Conservation (phyloP, 2,329 filamentous ascomycete species). For the Alternaria ethzedia region DNA sequence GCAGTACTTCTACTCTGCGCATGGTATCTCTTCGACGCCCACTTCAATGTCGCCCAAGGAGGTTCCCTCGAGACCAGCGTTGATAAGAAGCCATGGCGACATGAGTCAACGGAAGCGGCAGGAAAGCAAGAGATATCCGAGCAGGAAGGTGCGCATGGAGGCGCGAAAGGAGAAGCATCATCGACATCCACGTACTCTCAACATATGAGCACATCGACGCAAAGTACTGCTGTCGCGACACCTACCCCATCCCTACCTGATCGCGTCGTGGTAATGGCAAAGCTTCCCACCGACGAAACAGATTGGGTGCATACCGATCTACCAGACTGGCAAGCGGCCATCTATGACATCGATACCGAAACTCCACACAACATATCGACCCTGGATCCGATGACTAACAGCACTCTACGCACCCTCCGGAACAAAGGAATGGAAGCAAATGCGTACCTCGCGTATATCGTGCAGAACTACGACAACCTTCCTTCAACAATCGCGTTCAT, state of each 20-base stretch:
- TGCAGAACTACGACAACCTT: slow-evolving; percentile 30
- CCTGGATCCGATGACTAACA: slow-evolving; percentile 23
- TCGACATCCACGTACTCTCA: slow-evolving; percentile 4
- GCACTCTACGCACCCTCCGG: slow-evolving; percentile 19
- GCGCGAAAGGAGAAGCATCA: slow-evolving; percentile 8
- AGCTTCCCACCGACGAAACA: slow-evolving; percentile 24
- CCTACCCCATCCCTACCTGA: slow-evolving; percentile 16
- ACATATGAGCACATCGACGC: slow-evolving; percentile 8
- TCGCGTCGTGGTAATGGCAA: slow-evolving; percentile 28
- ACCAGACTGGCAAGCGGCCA: slow-evolving; percentile 53
- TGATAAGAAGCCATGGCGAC: slow-evolving; percentile 13
- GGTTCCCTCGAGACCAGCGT: neutral
- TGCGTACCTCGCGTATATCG: slow-evolving; percentile 34
- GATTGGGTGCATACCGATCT: slow-evolving; percentile 26
- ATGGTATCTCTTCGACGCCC: slow-evolving; percentile 20
- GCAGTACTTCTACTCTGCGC: slow-evolving; percentile 20
- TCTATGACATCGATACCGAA: slow-evolving; percentile 34
- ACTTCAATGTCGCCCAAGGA: slow-evolving; percentile 12
- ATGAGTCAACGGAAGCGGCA: slow-evolving; percentile 16
- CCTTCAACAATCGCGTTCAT: slow-evolving; percentile 30
- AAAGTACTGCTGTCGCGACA: slow-evolving; percentile 10
- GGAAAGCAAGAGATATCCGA: slow-evolving; percentile 15
- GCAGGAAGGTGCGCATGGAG: slow-evolving; percentile 3
- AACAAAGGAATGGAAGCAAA: slow-evolving; percentile 33
- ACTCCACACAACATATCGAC: slow-evolving; percentile 20